Base-by-base conservation (phyloP, 768 basidiomycete species). In the Boletus insuetus region DNA sequence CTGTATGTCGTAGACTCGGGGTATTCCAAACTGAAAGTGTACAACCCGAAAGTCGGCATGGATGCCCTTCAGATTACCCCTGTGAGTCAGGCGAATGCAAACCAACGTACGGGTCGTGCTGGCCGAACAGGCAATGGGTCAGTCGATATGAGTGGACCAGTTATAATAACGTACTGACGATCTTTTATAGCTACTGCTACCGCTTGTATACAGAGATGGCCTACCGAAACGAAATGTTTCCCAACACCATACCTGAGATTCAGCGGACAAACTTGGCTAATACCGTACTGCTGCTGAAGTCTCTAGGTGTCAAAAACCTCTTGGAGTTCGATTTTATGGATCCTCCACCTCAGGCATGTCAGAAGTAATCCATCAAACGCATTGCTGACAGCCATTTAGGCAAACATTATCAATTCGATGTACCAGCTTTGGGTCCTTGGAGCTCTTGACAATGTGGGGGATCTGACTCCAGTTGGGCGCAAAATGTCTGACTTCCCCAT, bases 311-410 rank as follows among this genome's bases (percentile, higher is more conserved):
- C 40, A 97, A 97, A 77, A 94, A 98, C 68, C 74, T 98, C 40
- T 80, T 99, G 20, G 96, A 99, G 73, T 99, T 98, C 66, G 96
- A 98, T 73, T 99, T 99, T 69, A 98, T 99, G 97, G 97, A 99
- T 69, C 97, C 97, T n/a, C 97, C 97, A 20, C 97, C 97, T n/a
- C 94, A 96, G 81, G 91, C 87, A 63, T 51, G 71, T 60, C 45
- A 46, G 31, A 46, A 29, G 26, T 5, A 7, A 12, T 40, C 16
- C 31, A 38, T 2, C 2, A 7, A 24, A 34, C 0, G 2, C n/a
- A 26, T 41, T 17, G 44, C 29, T 59, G 51, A 63, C 51, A 16
- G 40, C 35, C 47, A 4, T 35, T 4, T 59, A 94, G 87, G 91
- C 92, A 50, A 98, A 98, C 68, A 99, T 98, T 63, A 78, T 99